A percentile compares a stretch with the other conserved stretches of the same genome.
Conservation (phyloP, 208 protist species). For the Leishmania amazonensis region DNA sequence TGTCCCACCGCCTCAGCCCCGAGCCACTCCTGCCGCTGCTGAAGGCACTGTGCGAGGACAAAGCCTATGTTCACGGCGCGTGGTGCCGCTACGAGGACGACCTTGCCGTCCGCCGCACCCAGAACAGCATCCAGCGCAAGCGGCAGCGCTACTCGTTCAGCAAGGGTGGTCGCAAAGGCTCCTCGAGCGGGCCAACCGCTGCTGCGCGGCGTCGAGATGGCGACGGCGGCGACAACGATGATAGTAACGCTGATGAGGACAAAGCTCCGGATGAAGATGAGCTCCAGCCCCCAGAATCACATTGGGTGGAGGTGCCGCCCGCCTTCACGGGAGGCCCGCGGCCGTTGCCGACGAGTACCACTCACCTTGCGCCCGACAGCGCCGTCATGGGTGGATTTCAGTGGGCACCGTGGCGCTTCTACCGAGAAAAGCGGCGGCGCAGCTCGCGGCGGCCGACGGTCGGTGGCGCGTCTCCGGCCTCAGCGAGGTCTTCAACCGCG, state of each 20-base stretch:
- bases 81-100: constrained; percentile 56
- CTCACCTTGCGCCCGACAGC: background rate
- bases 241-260: background rate
- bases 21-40: constrained; percentile 38
- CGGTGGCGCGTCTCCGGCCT: too few species aligned
- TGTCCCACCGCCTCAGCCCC: constrained; percentile 1
- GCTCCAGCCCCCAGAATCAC: constrained; percentile 22
- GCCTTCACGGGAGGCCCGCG: constrained; percentile 10
- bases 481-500: background rate
- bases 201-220: background rate
- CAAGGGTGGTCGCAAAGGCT: constrained; percentile 5
- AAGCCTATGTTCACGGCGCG: constrained; percentile 43
- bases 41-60: constrained; percentile 49
- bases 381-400: constrained; percentile 14
- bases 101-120: constrained; percentile 27
- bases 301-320: constrained; percentile 31
- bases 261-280: background rate
- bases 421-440: constrained; percentile 22
- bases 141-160: constrained; percentile 28
- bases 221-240: background rate
- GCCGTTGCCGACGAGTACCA: background rate
- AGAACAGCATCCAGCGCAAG: constrained; percentile 33
- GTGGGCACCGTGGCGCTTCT: constrained; percentile 36
- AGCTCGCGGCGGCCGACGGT: background rate
- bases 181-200: background rate